Conservation (phyloP, 108 stramenopile genomes). For the Skeletonema menzelii region DNA sequence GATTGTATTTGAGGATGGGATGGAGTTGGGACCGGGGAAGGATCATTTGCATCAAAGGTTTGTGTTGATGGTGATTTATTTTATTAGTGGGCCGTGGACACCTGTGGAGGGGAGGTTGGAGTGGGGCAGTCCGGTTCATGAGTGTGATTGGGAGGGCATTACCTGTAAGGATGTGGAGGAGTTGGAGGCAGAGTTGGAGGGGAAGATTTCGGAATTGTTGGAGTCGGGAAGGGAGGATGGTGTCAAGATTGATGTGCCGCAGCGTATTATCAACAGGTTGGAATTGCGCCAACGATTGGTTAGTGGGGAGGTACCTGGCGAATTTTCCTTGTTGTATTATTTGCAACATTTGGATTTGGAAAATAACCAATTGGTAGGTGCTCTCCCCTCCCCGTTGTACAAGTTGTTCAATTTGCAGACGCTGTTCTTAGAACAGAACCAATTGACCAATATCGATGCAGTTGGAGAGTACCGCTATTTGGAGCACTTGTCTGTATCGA, state of each 20-base stretch:
- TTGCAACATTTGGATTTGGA: slow-evolving; percentile 50
- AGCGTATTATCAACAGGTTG: slow-evolving; percentile 25
- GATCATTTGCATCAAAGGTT: slow-evolving; percentile 42
- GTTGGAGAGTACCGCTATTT: slow-evolving; percentile 37
- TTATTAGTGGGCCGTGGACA: slow-evolving; percentile 40
- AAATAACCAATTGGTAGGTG: slow-evolving; percentile 49
- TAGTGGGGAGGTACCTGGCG: slow-evolving; percentile 32
- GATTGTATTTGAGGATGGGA: slow-evolving; percentile 46
- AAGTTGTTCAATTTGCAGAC: slow-evolving; percentile 53
- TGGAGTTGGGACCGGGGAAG: slow-evolving; percentile 34
- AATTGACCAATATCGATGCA: slow-evolving; percentile 43
- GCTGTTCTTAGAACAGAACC: slow-evolving; percentile 45
- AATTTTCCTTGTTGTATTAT: slow-evolving; percentile 42
- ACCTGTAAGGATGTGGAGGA: slow-evolving; percentile 33
- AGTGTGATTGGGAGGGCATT: slow-evolving; percentile 49
- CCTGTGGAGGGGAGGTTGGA: slow-evolving; percentile 39
- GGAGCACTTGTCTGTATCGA: slow-evolving; percentile 29
- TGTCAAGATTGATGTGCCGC: slow-evolving; percentile 42
- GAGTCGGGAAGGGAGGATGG: slow-evolving; percentile 32
- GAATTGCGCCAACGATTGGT: slow-evolving; percentile 36
- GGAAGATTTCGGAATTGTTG: slow-evolving; percentile 30
- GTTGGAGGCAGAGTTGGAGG: slow-evolving; percentile 25
- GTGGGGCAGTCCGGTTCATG: slow-evolving; percentile 45
- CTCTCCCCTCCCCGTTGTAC: slow-evolving; percentile 45
- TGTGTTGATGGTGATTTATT: slow-evolving; percentile 49